Evolutionary conservation across 164 flowering plant genomes (phyloP).

Genomic region (Vitis labrusca): DNA sequence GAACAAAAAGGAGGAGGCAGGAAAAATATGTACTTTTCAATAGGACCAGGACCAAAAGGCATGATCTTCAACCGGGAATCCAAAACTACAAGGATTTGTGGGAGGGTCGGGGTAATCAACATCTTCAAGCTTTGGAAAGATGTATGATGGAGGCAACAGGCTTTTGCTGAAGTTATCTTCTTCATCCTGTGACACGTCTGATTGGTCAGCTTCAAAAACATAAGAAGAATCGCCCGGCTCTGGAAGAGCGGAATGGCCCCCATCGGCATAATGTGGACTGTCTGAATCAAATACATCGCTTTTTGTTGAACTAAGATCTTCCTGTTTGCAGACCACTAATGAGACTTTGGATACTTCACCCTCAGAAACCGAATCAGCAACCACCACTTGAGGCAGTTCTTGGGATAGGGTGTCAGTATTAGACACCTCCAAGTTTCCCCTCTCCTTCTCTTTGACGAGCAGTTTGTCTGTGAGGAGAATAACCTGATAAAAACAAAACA

Average conservation of each 20-base stretch:
- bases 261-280: slow-evolving; percentile 47
- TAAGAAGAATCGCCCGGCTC: slow-evolving; percentile 35
- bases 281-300: slow-evolving; percentile 64
- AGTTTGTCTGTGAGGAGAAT: slow-evolving; percentile 45
- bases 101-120: slow-evolving; percentile 36
- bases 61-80: slow-evolving; percentile 56
- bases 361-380: slow-evolving; percentile 25
- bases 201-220: slow-evolving; percentile 38
- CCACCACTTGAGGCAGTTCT: slow-evolving; percentile 19
- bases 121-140: slow-evolving; percentile 54
- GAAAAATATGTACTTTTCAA: slow-evolving; percentile 10
- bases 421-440: slow-evolving; percentile 21
- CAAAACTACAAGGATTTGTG: slow-evolving; percentile 45
- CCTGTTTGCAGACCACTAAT: slow-evolving; percentile 36
- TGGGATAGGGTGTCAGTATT: slow-evolving; percentile 19
- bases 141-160: slow-evolving; percentile 30
- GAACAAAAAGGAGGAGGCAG: not conserved
- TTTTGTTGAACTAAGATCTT: slow-evolving; percentile 53
- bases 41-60: slow-evolving; percentile 64
- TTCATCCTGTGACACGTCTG: slow-evolving; percentile 46
- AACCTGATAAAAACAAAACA: slow-evolving; percentile 37
- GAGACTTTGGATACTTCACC: slow-evolving; percentile 32
- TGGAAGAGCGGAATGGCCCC: slow-evolving; percentile 30
- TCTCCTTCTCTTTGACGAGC: slow-evolving; percentile 35
- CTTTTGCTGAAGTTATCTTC: slow-evolving; percentile 41